phyloP scores from a whole-genome alignment of 1,284 basidiomycete genomes.

The Ceratobasidium sp. region DNA sequence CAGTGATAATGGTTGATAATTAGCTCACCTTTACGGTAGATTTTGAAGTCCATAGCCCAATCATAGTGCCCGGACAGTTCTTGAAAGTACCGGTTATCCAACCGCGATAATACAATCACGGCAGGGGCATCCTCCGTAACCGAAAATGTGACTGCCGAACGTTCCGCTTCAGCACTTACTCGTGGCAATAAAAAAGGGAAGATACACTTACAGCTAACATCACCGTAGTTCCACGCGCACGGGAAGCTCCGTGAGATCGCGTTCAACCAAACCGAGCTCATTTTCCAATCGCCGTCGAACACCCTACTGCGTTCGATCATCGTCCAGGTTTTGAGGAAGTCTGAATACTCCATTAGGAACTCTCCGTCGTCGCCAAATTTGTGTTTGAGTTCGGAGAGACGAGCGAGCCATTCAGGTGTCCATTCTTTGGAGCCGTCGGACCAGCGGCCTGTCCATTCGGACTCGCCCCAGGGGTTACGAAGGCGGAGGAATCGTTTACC shows the following conservation, averaged over 20 bases:
- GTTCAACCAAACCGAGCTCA: slow-evolving; percentile 66
- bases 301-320: slow-evolving; percentile 63
- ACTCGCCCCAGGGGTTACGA: slow-evolving; percentile 65
- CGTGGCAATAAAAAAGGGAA: not conserved
- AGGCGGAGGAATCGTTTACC: slow-evolving; percentile 57
- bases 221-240: slow-evolving; percentile 64
- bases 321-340: slow-evolving; percentile 65
- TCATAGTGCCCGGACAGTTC: slow-evolving; percentile 56
- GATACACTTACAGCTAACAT: slow-evolving; percentile 62
- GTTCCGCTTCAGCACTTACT: not conserved
- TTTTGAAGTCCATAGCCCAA: slow-evolving; percentile 64
- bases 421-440: slow-evolving; percentile 68
- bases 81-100: slow-evolving; percentile 64
- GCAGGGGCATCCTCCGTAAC: slow-evolving; percentile 59
- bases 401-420: slow-evolving; percentile 58
- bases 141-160: slow-evolving; percentile 60
- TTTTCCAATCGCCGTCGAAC: slow-evolving; percentile 65
- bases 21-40: slow-evolving; percentile 62
- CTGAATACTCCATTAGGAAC: slow-evolving; percentile 70
- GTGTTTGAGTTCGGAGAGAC: slow-evolving; percentile 59
- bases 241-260: slow-evolving; percentile 58
- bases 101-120: slow-evolving; percentile 65
- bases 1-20: no score
- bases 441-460: slow-evolving; percentile 68
- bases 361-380: slow-evolving; percentile 66